A percentile compares a stretch with the other conserved stretches of the same genome.
These are phyloP conservation scores for Linnemannia elongata DNA, from an alignment of 192 early-diverging fungal genomes.

Conservation along the genomic window DNA sequence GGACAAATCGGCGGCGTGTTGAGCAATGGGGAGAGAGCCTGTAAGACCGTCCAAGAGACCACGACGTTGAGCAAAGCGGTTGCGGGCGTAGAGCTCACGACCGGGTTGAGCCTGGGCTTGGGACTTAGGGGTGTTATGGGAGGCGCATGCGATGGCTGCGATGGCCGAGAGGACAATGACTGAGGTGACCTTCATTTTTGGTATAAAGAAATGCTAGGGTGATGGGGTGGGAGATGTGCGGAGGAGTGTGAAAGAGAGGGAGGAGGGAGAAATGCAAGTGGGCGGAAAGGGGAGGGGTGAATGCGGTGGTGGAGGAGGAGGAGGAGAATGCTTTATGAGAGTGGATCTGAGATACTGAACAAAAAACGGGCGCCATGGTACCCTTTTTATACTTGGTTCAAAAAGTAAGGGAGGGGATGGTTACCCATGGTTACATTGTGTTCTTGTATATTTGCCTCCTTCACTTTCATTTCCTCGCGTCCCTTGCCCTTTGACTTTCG, in stretches of 20 bases:
- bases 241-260: neutral
- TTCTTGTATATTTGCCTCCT: neutral
- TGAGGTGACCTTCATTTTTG: slow-evolving; percentile 19
- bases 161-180: slow-evolving; percentile 1
- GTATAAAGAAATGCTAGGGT: neutral
- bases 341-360: neutral
- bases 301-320: neutral
- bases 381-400: neutral
- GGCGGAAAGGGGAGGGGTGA: neutral
- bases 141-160: slow-evolving; percentile 5
- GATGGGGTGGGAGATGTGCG: neutral
- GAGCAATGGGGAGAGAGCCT: neutral
- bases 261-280: neutral
- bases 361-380: neutral
- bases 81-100: slow-evolving; percentile 16
- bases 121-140: neutral
- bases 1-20: neutral
- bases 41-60: neutral
- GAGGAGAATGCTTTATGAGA: neutral
- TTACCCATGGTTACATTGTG: neutral
- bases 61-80: slow-evolving; percentile 7
- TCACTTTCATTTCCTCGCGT: neutral
- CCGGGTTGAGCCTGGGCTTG: neutral
- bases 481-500: neutral
- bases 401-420: neutral